These are phyloP conservation scores for barley (Hordeum vulgare) DNA, from an alignment of 176 grass and related monocot species.

Conservation along the genomic window DNA sequence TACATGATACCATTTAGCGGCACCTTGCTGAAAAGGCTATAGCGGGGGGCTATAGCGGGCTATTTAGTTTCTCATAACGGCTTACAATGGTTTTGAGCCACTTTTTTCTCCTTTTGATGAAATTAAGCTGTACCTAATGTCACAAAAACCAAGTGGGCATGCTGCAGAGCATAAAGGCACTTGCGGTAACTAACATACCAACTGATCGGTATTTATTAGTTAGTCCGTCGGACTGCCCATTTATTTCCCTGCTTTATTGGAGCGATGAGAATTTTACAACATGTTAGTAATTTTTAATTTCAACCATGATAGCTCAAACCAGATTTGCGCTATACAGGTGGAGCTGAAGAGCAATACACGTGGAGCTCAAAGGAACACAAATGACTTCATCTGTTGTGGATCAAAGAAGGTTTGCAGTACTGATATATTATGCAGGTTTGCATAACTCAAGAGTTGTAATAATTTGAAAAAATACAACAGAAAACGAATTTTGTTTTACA, in stretches of 20 bases:
- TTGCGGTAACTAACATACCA: background rate
- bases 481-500: background rate
- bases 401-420: background rate
- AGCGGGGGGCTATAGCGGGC: too few relatives aligned
- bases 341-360: background rate
- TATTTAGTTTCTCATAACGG: background rate
- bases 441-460: background rate
- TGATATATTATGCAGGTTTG: background rate
- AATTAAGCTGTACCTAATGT: background rate
- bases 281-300: background rate
- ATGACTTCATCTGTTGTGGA: background rate
- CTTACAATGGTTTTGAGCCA: background rate
- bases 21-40: too few relatives aligned
- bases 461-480: background rate
- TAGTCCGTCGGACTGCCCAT: background rate
- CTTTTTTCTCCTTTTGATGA: background rate
- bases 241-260: background rate
- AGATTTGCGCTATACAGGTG: background rate
- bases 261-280: background rate
- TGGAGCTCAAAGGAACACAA: background rate
- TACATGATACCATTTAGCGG: too few relatives aligned
- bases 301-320: background rate
- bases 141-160: background rate
- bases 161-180: background rate
- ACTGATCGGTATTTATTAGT: background rate